Evolutionary conservation across 1,139 yeast species (phyloP), one percentile per base, ranked within the genome.

Genomic region (Geotrichum carabidarum): DNA sequence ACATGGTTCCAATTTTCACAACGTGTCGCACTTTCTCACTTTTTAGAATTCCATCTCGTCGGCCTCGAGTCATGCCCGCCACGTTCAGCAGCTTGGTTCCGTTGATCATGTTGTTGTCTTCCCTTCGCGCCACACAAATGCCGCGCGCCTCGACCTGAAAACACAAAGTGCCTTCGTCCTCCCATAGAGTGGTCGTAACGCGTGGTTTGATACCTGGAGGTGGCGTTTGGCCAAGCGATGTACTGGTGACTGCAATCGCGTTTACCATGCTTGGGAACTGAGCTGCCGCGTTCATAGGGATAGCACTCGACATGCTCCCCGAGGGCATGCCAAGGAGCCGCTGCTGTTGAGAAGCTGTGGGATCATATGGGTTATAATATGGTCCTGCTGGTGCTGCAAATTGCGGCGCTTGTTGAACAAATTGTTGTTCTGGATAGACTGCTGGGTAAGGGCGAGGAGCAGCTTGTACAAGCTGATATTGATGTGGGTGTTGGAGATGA

Each of bases 101-200:
- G 60, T 80, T 80, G 45, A 80, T 71, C 68, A 72, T 79, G 60
- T 78, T 71, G 22, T 74, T 76, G 63, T 79, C 83, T 58, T 77
- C 79, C 31, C 84, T 66, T 32, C 84, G 66, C 1, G 82, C 76
- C 1, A 80, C 81, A 34, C 76, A 64, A 14, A 76, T 68, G 0
- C 77, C 77, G 22, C 72, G 65, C 0, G 75, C 75, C 54, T 77
- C 74, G 1, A 80, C 82, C 59, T 79, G 98, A 73, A 90, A 91
- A 69, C 98, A 91, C 53, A 90, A 72, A 0, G 97, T 91, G 63
- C 88, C 86, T 67, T 91, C 97, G 68, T 91, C 97, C 69, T 91
- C 97, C 98, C 98, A 91, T 83, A 89, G 82, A 8, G 97, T 89
- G 30, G 97, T 90, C 52, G 96, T 88, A 59, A 91, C 94, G 62